Conservation (phyloP, 2,329 filamentous ascomycete genomes). For the Xylaria digitata region DNA sequence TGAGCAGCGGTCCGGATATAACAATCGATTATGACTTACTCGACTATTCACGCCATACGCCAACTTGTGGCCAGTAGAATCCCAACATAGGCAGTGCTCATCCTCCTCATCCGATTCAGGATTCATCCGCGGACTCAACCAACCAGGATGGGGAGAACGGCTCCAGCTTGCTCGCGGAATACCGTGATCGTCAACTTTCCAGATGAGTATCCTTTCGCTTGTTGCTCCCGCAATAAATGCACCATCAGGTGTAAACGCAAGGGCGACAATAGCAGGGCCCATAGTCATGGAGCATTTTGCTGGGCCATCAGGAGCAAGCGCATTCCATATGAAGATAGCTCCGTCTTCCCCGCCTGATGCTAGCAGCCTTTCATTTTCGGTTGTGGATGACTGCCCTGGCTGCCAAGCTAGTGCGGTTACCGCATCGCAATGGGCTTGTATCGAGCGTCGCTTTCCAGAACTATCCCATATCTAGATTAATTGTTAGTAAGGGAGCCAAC, state of each 20-base stretch:
- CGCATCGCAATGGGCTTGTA: slow-evolving; percentile 68
- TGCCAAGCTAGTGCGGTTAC: slow-evolving; percentile 72
- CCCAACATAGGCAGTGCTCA: slow-evolving; percentile 71
- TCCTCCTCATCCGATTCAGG: slow-evolving; percentile 68
- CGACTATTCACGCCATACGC: slow-evolving; percentile 72
- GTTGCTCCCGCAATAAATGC: slow-evolving; percentile 72
- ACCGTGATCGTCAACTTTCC: slow-evolving; percentile 70
- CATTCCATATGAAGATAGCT: slow-evolving; percentile 72
- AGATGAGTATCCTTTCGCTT: slow-evolving; percentile 68
- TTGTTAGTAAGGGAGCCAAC: slow-evolving; percentile 13
- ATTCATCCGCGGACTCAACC: slow-evolving; percentile 67
- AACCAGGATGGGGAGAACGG: slow-evolving; percentile 65
- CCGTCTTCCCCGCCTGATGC: slow-evolving; percentile 72
- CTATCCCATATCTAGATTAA: slow-evolving; percentile 64
- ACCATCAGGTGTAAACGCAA: slow-evolving; percentile 73
- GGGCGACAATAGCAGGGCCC: slow-evolving; percentile 66
- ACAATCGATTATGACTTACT: slow-evolving; percentile 57
- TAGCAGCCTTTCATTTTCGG: slow-evolving; percentile 65
- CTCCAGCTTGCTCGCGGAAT: slow-evolving; percentile 72
- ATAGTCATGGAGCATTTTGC: slow-evolving; percentile 71
- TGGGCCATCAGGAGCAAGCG: slow-evolving; percentile 64
- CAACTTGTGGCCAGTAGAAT: slow-evolving; percentile 69
- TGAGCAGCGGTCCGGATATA: slow-evolving; percentile 33
- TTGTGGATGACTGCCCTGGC: slow-evolving; percentile 57
- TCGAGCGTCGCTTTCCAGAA: slow-evolving; percentile 64